Percentiles rank a stretch among this genome's conserved stretches.
Evolutionary conservation across 192 early-diverging fungal genomes (phyloP).

Genomic region (Thamnidium elegans): DNA sequence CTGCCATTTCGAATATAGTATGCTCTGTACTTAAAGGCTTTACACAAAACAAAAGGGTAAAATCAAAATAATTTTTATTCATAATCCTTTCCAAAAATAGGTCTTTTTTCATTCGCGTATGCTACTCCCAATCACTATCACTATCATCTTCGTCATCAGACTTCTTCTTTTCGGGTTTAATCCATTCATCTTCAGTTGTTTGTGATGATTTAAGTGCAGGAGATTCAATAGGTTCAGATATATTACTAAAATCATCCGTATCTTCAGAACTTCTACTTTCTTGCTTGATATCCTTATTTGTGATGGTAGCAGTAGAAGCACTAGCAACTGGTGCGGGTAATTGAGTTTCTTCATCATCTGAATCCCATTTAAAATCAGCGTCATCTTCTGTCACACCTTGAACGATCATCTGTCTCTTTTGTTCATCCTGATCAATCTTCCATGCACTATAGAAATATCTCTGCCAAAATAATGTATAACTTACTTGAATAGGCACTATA

Average conservation of each 20-base stretch:
- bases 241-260: slow-evolving; percentile 23
- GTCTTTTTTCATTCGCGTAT: neutral
- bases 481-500: slow-evolving; percentile 43
- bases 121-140: slow-evolving; percentile 38
- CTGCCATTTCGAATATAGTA: too few species aligned
- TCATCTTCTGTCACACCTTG: slow-evolving; percentile 17
- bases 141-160: slow-evolving; percentile 22
- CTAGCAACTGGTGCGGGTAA: neutral
- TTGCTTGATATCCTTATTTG: neutral
- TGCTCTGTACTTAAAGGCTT: too few species aligned
- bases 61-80: too few species aligned
- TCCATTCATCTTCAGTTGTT: slow-evolving; percentile 24
- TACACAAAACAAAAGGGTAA: too few species aligned
- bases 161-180: slow-evolving; percentile 24
- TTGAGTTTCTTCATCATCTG: slow-evolving; percentile 30
- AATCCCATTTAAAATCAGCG: slow-evolving; percentile 36
- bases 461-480: slow-evolving; percentile 49
- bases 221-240: slow-evolving; percentile 30
- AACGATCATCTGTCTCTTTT: slow-evolving; percentile 37
- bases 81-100: too few species aligned
- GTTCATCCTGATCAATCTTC: slow-evolving; percentile 55
- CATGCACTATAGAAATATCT: slow-evolving; percentile 49
- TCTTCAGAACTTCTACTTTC: slow-evolving; percentile 7
- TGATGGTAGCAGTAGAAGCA: neutral
- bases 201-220: slow-evolving; percentile 27